Evolutionary conservation across 148 eudicot species (phyloP).

Genomic region (Agrostemma githago): DNA sequence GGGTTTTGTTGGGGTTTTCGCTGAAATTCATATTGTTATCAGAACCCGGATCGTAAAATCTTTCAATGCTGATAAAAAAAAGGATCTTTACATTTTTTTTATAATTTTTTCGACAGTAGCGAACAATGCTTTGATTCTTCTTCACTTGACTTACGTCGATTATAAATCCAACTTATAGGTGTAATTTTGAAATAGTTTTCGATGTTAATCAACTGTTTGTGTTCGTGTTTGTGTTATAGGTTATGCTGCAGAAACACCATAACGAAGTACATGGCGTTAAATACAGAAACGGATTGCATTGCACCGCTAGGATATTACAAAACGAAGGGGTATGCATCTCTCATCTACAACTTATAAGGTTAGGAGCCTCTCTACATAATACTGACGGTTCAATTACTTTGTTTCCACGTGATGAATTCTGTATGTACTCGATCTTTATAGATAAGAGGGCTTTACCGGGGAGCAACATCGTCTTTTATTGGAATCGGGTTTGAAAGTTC

Average conservation of each 20-base stretch:
- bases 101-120: no score
- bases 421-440: slow-evolving; percentile 30
- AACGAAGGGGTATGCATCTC: slow-evolving; percentile 92
- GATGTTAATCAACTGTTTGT: slow-evolving; percentile 5
- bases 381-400: not conserved
- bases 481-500: slow-evolving; percentile 96
- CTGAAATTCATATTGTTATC: no score
- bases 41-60: not conserved
- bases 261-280: slow-evolving; percentile 61
- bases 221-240: slow-evolving; percentile 31
- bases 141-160: no score
- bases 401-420: not conserved
- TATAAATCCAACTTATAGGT: no score
- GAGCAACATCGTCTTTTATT: slow-evolving; percentile 86
- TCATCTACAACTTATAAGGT: slow-evolving; percentile 30
- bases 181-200: no score
- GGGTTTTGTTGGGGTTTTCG: not conserved
- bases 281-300: slow-evolving; percentile 79
- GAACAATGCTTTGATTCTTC: no score
- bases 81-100: not conserved
- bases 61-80: not conserved
- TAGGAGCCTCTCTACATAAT: slow-evolving; percentile 21
- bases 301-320: slow-evolving; percentile 70
- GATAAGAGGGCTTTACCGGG: slow-evolving; percentile 93
- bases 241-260: slow-evolving; percentile 89